Conservation (phyloP, 305 asterid genomes). For the Ilex paraguariensis region DNA sequence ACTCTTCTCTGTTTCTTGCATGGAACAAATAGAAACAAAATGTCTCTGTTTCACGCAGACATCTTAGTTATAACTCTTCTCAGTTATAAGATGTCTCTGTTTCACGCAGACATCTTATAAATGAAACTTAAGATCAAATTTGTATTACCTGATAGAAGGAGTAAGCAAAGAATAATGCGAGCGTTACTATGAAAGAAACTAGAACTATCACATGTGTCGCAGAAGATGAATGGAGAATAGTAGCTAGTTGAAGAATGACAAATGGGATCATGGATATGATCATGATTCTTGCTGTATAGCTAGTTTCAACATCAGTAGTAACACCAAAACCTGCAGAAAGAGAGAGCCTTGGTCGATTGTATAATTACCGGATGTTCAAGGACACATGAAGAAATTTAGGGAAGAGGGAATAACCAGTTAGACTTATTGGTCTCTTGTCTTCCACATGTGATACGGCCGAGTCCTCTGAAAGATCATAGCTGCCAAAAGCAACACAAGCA, state of each 20-base stretch:
- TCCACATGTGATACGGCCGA: background rate
- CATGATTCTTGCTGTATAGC: slow-evolving; percentile 65
- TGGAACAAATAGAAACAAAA: no score
- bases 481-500: background rate
- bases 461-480: background rate
- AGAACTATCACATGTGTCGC: slow-evolving; percentile 36
- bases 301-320: slow-evolving; percentile 54
- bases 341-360: no score
- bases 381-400: background rate
- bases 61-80: no score
- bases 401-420: background rate
- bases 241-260: slow-evolving; percentile 36
- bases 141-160: slow-evolving; percentile 42
- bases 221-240: slow-evolving; percentile 20
- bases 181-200: slow-evolving; percentile 41
- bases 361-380: no score
- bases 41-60: no score
- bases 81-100: no score
- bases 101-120: no score
- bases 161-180: slow-evolving; percentile 36
- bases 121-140: no score
- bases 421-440: background rate
- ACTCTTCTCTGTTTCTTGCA: no score
- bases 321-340: slow-evolving; percentile 41
- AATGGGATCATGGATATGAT: slow-evolving; percentile 50